Evolutionary conservation across 208 protist species (phyloP).

Genomic region (Angomonas desouzai): DNA sequence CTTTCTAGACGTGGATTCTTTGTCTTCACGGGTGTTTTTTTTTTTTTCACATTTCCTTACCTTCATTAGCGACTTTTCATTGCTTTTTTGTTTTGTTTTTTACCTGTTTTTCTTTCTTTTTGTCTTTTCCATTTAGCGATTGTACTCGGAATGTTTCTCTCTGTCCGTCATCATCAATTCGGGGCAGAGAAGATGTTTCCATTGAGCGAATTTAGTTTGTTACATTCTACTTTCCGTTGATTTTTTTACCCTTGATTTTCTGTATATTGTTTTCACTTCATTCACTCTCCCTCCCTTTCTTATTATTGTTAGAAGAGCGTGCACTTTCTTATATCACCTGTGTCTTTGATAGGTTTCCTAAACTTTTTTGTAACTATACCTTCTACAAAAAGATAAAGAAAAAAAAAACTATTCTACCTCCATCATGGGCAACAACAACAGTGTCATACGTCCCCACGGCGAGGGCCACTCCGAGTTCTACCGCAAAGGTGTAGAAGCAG

Average conservation of each 20-base stretch:
- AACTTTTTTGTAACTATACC: neutral
- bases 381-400: neutral
- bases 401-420: neutral
- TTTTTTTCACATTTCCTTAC: neutral
- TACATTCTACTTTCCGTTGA: no score
- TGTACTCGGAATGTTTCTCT: no score
- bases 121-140: no score
- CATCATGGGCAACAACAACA: slow-evolving; percentile 14
- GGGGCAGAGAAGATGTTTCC: no score
- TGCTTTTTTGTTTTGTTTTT: neutral
- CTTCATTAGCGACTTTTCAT: slow-evolving; percentile 1
- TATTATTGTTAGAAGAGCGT: no score
- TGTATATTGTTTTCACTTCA: no score
- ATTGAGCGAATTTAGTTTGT: no score
- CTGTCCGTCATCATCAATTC: no score
- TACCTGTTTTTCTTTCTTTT: neutral
- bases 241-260: no score
- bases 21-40: slow-evolving; percentile 1
- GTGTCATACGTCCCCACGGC: slow-evolving; percentile 12
- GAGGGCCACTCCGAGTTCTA: slow-evolving; percentile 26
- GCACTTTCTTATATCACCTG: neutral
- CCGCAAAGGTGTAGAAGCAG: slow-evolving; percentile 24
- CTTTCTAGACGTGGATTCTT: neutral
- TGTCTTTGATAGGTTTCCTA: slow-evolving; percentile 1
- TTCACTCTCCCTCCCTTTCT: no score